Percentiles rank a stretch among this genome's conserved stretches.
Conservation (phyloP, 2,329 filamentous ascomycete genomes). For the Aureobasidium sp. region DNA sequence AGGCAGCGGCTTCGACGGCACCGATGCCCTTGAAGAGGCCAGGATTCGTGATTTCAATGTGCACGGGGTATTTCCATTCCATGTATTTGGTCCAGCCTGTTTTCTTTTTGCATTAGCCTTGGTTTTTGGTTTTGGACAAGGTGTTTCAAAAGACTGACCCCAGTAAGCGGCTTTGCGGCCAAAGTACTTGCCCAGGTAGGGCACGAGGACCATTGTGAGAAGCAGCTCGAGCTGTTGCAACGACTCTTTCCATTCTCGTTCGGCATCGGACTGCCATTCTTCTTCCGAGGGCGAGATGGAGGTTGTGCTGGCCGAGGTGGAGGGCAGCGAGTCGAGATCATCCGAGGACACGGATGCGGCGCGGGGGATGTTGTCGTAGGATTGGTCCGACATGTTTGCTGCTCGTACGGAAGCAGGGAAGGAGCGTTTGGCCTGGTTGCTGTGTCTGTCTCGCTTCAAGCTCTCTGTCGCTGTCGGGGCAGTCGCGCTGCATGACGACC, state of each 20-base stretch:
- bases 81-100: conserved; percentile 87
- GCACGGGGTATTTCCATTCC: conserved; percentile 85
- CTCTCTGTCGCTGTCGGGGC: neutral
- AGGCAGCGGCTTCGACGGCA: conserved; percentile 38
- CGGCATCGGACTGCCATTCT: conserved; percentile 67
- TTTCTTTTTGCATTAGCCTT: conserved; percentile 6
- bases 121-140: neutral
- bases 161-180: conserved; percentile 93
- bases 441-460: neutral
- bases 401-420: neutral
- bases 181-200: conserved; percentile 89
- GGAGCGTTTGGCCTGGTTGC: neutral
- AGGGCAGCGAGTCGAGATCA: conserved; percentile 43
- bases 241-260: conserved; percentile 89
- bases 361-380: conserved; percentile 39
- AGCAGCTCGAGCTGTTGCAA: conserved; percentile 89
- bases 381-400: conserved; percentile 25
- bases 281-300: conserved; percentile 37
- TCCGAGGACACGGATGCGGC: conserved; percentile 19
- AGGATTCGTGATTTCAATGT: conserved; percentile 49
- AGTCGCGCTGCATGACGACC: neutral
- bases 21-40: conserved; percentile 38
- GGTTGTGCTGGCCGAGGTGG: conserved; percentile 42
- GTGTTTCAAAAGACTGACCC: conserved; percentile 53
- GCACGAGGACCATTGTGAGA: conserved; percentile 87